Evolutionary conservation across 352 stramenopile genomes (phyloP).

Genomic region (Phytopythium kandeliae): DNA sequence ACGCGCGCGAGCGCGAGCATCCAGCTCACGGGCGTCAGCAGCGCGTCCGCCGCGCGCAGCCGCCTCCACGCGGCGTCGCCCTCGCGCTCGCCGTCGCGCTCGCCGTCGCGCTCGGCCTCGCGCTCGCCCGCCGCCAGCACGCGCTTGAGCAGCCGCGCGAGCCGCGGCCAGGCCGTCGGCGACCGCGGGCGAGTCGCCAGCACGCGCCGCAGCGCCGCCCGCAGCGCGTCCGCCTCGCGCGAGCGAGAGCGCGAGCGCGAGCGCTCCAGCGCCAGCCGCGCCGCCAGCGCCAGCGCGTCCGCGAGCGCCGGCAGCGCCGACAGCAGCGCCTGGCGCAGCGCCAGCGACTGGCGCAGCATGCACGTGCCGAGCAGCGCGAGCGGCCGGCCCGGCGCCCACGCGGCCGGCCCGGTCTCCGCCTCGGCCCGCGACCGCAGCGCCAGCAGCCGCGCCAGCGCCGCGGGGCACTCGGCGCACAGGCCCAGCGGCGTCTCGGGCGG

Average conservation of each 20-base stretch:
- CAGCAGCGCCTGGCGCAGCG: constrained; percentile 21
- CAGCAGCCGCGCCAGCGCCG: neutral
- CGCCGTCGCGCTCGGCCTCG: constrained; percentile 19
- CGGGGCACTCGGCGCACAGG: constrained; percentile 16
- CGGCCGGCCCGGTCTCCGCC: neutral
- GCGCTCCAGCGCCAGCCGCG: constrained; percentile 18
- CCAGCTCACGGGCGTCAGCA: constrained; percentile 42
- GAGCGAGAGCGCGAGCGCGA: constrained; percentile 16
- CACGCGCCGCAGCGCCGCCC: constrained; percentile 3
- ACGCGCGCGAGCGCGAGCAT: constrained; percentile 32
- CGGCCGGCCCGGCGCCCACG: no score
- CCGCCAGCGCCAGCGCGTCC: constrained; percentile 11
- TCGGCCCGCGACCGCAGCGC: neutral
- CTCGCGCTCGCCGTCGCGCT: constrained; percentile 18
- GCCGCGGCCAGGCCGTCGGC: constrained; percentile 10
- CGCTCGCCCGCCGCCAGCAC: constrained; percentile 20
- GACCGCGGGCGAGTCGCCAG: no score
- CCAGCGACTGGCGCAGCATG: constrained; percentile 21
- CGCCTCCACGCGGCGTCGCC: constrained; percentile 30
- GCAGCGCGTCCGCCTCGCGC: constrained; percentile 8
- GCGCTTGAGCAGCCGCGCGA: constrained; percentile 15
- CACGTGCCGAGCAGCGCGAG: constrained; percentile 19
- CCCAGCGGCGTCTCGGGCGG: constrained; percentile 9
- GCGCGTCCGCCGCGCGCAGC: constrained; percentile 20
- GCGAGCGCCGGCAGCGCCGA: constrained; percentile 10